These are phyloP conservation scores for sorghum (Sorghum bicolor) DNA, from an alignment of 176 grass and related monocot species.

Conservation along the genomic window DNA sequence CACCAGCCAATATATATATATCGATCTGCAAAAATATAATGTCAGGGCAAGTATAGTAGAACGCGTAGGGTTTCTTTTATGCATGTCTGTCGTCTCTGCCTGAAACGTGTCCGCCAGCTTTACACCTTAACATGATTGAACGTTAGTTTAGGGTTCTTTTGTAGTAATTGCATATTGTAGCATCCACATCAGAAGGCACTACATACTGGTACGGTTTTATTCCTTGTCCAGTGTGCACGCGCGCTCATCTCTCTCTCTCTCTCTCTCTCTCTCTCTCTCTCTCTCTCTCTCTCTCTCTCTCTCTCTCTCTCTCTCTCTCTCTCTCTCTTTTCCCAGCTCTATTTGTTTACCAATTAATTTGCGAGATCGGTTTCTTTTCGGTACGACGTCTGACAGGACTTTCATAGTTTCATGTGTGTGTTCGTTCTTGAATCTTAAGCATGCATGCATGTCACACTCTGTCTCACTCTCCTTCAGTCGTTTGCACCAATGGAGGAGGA, in stretches of 20 bases:
- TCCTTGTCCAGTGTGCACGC: conserved; percentile 5
- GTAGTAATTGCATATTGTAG: conserved; percentile 16
- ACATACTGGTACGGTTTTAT: conserved; percentile 1
- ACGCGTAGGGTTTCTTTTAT: neutral
- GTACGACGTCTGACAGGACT: conserved; percentile 2
- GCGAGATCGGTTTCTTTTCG: neutral
- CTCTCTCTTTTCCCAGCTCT: neutral
- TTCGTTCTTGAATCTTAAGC: neutral
- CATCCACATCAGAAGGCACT: conserved; percentile 27
- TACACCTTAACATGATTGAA: conserved; percentile 21
- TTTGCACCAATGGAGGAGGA: neutral
- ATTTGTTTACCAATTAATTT: neutral
- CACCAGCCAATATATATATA: neutral
- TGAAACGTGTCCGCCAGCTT: neutral
- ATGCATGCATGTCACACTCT: conserved; percentile 11
- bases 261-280: no score
- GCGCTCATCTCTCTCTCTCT: neutral
- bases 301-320: no score
- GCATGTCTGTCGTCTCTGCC: neutral
- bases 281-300: no score
- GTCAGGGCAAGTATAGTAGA: neutral
- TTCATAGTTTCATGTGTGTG: no score
- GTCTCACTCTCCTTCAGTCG: no score
- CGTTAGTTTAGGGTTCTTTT: neutral
- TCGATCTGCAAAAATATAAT: neutral